phyloP scores from a whole-genome alignment of 192 early-diverging fungal genomes.

The Backusella macrospora region DNA sequence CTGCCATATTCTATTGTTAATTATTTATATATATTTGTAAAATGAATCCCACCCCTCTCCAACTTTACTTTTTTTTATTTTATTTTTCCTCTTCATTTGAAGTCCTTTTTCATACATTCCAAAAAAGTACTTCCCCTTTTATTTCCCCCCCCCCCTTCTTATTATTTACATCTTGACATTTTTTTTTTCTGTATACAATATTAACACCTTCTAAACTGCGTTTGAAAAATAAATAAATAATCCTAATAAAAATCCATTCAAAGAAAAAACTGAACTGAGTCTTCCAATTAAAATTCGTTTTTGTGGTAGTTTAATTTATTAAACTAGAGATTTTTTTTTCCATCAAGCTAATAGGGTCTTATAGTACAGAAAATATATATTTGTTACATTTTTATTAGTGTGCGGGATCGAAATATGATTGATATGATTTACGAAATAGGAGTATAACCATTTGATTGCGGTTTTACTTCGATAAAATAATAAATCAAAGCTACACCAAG shows the following conservation, averaged over 20 bases:
- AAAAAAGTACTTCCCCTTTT: background rate
- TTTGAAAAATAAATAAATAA: constrained; percentile 4
- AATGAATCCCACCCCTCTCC: constrained; percentile 8
- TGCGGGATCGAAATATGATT: no score
- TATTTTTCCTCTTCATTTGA: constrained; percentile 8
- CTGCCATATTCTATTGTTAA: background rate
- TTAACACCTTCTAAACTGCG: background rate
- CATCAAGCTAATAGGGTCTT: no score
- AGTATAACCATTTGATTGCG: background rate
- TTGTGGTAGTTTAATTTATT: no score
- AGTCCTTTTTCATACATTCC: constrained; percentile 2
- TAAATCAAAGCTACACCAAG: background rate
- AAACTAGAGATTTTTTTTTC: no score
- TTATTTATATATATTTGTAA: constrained; percentile 11
- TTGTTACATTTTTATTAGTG: no score
- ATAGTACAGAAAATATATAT: no score
- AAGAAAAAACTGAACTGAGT: no score
- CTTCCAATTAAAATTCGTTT: no score
- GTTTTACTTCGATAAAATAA: background rate
- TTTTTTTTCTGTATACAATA: constrained; percentile 4
- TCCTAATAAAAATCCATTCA: background rate
- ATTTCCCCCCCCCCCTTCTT: background rate
- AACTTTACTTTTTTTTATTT: background rate
- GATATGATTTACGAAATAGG: background rate
- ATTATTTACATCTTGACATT: background rate